Conservation (phyloP, 345 rosid genomes). For the Barbarea vulgaris region DNA sequence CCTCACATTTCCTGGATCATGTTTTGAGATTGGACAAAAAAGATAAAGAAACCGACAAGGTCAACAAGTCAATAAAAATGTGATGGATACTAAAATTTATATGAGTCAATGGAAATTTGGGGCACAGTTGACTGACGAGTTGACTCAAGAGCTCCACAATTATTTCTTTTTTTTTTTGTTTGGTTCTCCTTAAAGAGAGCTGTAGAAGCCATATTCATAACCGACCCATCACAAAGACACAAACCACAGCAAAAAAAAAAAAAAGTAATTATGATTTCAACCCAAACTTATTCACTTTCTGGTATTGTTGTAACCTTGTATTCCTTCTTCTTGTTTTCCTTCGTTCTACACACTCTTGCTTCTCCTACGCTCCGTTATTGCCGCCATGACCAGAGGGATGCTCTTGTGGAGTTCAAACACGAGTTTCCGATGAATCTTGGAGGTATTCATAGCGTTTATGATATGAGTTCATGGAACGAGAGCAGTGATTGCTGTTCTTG, state of each 20-base stretch:
- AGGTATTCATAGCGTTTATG: background rate
- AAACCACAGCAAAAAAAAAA: background rate
- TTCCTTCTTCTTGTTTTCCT: background rate
- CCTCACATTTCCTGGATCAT: no score
- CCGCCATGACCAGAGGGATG: background rate
- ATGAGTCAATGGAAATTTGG: no score
- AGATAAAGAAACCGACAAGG: no score
- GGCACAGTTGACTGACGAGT: no score
- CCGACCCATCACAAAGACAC: no score
- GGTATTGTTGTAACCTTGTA: background rate
- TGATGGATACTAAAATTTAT: no score
- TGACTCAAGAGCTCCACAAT: background rate
- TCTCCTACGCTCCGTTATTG: background rate
- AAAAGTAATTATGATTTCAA: background rate
- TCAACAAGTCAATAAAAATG: no score
- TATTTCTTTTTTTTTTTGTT: background rate
- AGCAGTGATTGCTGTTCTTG: constrained; percentile 17
- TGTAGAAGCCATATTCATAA: background rate
- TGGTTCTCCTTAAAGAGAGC: background rate
- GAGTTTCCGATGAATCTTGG: background rate
- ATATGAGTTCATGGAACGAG: background rate
- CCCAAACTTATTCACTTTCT: background rate
- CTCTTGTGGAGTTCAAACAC: background rate
- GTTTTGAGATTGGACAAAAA: no score
- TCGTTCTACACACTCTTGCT: background rate